Percentiles rank a stretch among this genome's conserved stretches.
phyloP scores from a whole-genome alignment of 2,329 filamentous ascomycete species.

The Cladosporium sp. region DNA sequence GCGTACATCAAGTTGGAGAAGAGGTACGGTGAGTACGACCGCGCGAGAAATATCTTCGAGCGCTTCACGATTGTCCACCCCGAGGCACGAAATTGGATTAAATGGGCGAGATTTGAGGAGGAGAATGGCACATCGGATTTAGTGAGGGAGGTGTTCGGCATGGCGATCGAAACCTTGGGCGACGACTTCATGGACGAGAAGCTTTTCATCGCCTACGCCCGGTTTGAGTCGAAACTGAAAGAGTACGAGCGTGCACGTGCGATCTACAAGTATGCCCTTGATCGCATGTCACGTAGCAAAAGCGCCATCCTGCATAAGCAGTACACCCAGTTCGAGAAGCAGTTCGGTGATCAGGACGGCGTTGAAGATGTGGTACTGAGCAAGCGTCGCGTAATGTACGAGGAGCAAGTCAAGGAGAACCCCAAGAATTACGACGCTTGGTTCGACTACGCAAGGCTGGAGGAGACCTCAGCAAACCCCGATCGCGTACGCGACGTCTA shows the following conservation, averaged over 20 bases:
- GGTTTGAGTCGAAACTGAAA: conserved; percentile 89
- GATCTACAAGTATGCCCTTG: conserved; percentile 94
- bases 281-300: conserved; percentile 81
- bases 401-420: conserved; percentile 89
- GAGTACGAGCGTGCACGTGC: conserved; percentile 89
- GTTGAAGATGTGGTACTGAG: conserved; percentile 95
- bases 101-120: conserved; percentile 96
- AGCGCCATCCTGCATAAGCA: conserved; percentile 82
- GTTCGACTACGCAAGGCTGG: conserved; percentile 90
- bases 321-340: conserved; percentile 97
- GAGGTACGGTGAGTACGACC: conserved; percentile 83
- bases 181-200: conserved; percentile 96
- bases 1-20: conserved; percentile 97
- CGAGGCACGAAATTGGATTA: conserved; percentile 95
- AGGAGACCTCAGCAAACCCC: conserved; percentile 75
- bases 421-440: conserved; percentile 94
- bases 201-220: conserved; percentile 91
- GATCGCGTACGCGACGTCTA: conserved; percentile 88
- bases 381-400: conserved; percentile 87
- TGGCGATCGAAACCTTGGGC: conserved; percentile 79
- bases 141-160: conserved; percentile 85
- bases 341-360: conserved; percentile 87
- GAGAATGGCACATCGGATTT: conserved; percentile 87
- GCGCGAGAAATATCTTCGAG: conserved; percentile 83
- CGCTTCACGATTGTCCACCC: conserved; percentile 89